Evolutionary conservation across 2,329 filamentous ascomycete species (phyloP), one percentile per base, ranked within the genome.

Genomic region (Trichoderma sp.): DNA sequence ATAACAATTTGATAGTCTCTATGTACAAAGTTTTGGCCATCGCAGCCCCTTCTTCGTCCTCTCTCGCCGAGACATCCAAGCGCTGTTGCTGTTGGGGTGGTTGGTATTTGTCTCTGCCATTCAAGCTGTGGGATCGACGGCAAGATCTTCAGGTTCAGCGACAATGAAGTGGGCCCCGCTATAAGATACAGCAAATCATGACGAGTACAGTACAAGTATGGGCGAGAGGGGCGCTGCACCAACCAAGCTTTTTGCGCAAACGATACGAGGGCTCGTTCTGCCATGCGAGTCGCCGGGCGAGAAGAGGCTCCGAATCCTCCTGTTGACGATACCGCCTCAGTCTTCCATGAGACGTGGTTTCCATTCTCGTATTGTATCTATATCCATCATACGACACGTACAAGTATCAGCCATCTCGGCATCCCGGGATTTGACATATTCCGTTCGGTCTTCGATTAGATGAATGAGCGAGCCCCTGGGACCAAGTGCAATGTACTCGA

Each of bases 61-160:
- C 60, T 18, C 4, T 59, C 24, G 62, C 45, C 21, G 33, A 53
- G 45, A 53, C 53, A 71, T 33, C 6, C 38, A 45, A 41, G 63
- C 35, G 68, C 35, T 62, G 35, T 35, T 64, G 68, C 35, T 62
- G 35, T 35, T 64, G 27, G 66, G 27, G 29, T 35, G 29, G 41
- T 21, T 29, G 33, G 41, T 65, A 56, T 71, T 29, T 24, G 18
- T 53, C 59, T 71, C 31, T 31, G 45, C 31, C 66, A 71, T 60
- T 9, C 64, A 18, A 63, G 68, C 14, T 14, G 64, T 50, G 21
- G 35, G 69, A 72, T 71, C 74, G 59, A 65, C 74, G 21, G 21
- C 74, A 14, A 71, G 65, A 75, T 75, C 74, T 71, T 64, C 74
- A 75, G 74, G 66, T 75, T 75, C 74, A 66, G 74, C 67, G 59